phyloP scores from a whole-genome alignment of 2,329 filamentous ascomycete species.

The Diaporthe sp. region DNA sequence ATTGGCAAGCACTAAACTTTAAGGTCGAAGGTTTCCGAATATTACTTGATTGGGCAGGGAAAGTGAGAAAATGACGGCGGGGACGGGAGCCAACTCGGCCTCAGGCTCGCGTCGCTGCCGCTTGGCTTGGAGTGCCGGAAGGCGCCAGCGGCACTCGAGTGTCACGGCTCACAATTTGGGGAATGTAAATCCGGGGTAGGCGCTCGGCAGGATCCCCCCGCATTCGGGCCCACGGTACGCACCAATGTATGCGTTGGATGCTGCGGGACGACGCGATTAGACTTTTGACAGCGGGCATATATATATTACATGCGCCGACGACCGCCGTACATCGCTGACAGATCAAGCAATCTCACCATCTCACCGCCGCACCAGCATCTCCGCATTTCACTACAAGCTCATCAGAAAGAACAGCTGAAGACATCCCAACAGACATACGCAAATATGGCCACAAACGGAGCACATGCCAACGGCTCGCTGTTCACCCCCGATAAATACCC shows the following conservation, averaged over 20 bases:
- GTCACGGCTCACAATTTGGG: not conserved
- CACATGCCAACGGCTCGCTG: not conserved
- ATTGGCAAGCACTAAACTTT: not conserved
- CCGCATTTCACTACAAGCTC: not conserved
- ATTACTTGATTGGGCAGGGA: not conserved
- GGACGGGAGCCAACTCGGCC: not conserved
- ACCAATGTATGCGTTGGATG: not conserved
- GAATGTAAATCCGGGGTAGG: not conserved
- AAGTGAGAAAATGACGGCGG: constrained; percentile 16
- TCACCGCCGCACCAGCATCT: not conserved
- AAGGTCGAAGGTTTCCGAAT: not conserved
- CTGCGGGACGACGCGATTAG: not conserved
- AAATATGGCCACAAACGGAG: constrained; percentile 18
- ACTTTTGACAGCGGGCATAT: not conserved
- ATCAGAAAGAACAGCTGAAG: not conserved
- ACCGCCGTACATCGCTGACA: not conserved
- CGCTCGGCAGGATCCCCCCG: constrained; percentile 16
- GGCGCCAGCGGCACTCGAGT: not conserved
- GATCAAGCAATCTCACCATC: not conserved
- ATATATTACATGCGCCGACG: not conserved
- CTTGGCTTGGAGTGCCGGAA: not conserved
- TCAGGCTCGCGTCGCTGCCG: constrained; percentile 1
- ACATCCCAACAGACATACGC: not conserved
- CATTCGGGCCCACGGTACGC: not conserved
- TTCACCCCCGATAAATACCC: constrained; percentile 26